Base-by-base conservation (phyloP, 257 asterid genomes). In the Vinca minor region DNA sequence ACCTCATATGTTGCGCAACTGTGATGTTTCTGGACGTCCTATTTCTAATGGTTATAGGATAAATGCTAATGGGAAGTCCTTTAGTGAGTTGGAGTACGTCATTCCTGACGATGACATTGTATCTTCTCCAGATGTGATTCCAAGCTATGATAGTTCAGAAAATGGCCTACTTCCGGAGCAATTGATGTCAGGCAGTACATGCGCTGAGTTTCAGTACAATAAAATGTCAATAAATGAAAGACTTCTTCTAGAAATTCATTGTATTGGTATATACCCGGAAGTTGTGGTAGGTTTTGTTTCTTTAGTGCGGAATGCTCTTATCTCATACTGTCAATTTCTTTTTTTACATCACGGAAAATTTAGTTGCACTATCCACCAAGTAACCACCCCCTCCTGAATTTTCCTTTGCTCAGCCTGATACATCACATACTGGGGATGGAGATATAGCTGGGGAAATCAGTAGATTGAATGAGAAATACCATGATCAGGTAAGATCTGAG, bases 221-320 rank as follows among this genome's bases (percentile, higher is more conserved):
- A 84, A 74, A 60, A 81, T 86, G 91, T 74, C 98, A 28, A 50
- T 80, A 62, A 75, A 81, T 79, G 98, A 86, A 79, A 81, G 84
- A 75, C 86, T 88, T 69, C 79, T 83, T 59, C 66, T 81, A 77
- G 98, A 91, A 78, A 50, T 91, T 76, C 89, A 81, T 65, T 80
- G 82, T 78, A 76, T 91, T 66, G 98, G 95, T 69, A 76, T 91
- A 77, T 84, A 79, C 77, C 96, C 94, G 1, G 95, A 86, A 68
- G 67, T 79, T 71, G 79, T 46, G 95, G 98, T 91, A 81, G 71
- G 94, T 67, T 69, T 54, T 59, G 15, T 77, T 45, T 69, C 63
- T 67, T 66, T 66, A 58, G 36, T 31, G 47, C 58, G 69, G 65
- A 44, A 10, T 10, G 6, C 2, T 68, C 38, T 54, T n/a, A 23